These are phyloP conservation scores for Akanthomyces muscarius DNA, from an alignment of 2,329 filamentous ascomycete species.

Conservation along the genomic window DNA sequence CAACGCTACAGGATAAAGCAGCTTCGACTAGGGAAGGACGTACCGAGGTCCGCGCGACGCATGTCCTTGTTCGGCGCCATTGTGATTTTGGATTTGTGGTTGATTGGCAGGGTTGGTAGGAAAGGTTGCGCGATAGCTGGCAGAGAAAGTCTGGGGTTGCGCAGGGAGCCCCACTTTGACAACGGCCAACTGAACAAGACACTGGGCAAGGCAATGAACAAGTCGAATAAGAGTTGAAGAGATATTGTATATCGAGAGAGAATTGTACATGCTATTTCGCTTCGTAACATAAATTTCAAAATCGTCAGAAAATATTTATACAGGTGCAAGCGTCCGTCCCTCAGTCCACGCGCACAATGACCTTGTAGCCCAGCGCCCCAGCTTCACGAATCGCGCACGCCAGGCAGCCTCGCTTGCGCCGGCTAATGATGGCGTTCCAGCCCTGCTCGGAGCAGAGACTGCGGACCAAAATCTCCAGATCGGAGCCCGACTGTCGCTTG, in stretches of 20 bases:
- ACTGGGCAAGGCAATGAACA: no score
- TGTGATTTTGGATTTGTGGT: constrained; percentile 7
- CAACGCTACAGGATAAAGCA: neutral
- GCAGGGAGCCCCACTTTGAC: neutral
- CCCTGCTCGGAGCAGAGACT: constrained; percentile 71
- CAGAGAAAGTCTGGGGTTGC: neutral
- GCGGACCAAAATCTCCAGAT: constrained; percentile 66
- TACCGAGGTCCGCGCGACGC: constrained; percentile 70
- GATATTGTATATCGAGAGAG: neutral
- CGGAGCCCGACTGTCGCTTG: constrained; percentile 56
- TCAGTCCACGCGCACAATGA: constrained; percentile 59
- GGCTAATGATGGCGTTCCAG: constrained; percentile 68
- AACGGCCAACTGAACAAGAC: no score
- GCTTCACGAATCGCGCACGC: constrained; percentile 73
- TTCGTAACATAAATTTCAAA: neutral
- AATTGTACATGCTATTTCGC: constrained; percentile 7
- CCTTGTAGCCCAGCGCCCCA: constrained; percentile 63
- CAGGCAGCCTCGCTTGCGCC: constrained; percentile 64
- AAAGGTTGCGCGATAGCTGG: neutral
- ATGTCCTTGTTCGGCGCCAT: constrained; percentile 74
- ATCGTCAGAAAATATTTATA: constrained; percentile 1
- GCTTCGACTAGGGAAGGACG: constrained; percentile 26
- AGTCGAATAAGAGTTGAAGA: neutral
- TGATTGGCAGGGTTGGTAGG: neutral
- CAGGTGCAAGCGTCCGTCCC: neutral